Evolutionary conservation across 345 rosid genomes (phyloP), one percentile per base, ranked within the genome.

Genomic region (Clausena lansium): DNA sequence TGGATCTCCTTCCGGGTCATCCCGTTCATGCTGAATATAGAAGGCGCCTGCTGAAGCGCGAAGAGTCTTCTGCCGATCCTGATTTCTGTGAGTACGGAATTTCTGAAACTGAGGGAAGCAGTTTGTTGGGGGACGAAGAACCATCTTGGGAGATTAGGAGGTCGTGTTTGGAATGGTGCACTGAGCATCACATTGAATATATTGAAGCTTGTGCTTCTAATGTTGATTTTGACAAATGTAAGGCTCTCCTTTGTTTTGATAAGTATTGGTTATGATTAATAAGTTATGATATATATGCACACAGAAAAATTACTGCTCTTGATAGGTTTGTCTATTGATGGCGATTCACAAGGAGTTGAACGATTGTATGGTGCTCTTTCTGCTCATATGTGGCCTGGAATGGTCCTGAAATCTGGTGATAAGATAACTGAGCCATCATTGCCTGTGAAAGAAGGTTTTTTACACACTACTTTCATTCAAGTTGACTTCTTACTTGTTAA

Each of bases 381-480:
- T 63, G 97, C 99, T 69, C 90, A 96, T 80, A 89, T 91, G 98
- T 96, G 99, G 97, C 98, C 98, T 71, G 98, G 98, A 78, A 92
- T 96, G 99, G 67, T 90, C 81, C 74, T 94, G 72, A 94, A 94
- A 83, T 88, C 95, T 27, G 97, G 97, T 66, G 90, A 89, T 78
- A 85, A 85, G 90, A 90, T 91, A 54, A 81, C 73, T 68, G 86
- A 84, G 70, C 91, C 91, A n/a, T 83, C 85, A 25, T 86, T 91
- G 67, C 85, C 92, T 4, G 83, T 74, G 80, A 86, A 73, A 25
- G 90, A 87, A 86, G 96, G 96, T 92, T 81, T n/a, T n/a, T 30
- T 70, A 6, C 35, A 0, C 30, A 28, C 58, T 36, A 54, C 45
- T 77, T 73, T 81, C 45, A 27, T 80, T 65, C 50, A 33, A 57